Evolutionary conservation across 2,329 filamentous ascomycete species (phyloP).

Genomic region (Sporothrix dimorphospora): DNA sequence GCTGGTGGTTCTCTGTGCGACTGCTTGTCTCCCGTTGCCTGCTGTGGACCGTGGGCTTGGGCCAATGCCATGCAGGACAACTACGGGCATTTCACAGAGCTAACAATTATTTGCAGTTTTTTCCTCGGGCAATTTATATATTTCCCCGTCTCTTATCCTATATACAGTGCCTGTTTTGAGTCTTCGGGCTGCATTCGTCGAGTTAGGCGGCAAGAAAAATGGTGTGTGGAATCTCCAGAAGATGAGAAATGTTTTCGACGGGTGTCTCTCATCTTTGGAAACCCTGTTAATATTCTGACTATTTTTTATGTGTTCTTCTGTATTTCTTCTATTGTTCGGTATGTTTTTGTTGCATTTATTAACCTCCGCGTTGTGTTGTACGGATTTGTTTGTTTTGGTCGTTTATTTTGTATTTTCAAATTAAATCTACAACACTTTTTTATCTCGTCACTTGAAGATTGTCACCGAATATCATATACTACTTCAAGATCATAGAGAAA

Average conservation of each 20-base stretch:
- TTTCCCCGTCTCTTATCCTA: neutral
- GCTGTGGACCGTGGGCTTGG: neutral
- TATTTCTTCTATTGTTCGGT: accelerated
- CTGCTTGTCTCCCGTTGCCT: neutral
- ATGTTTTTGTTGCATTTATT: neutral
- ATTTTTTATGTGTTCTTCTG: neutral
- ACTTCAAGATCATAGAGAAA: neutral
- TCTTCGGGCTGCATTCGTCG: neutral
- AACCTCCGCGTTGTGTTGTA: neutral
- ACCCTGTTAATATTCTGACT: neutral
- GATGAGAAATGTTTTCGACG: neutral
- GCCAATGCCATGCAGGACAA: too few species aligned
- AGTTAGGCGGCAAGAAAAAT: neutral
- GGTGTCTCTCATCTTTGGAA: neutral
- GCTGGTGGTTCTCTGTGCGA: too few species aligned
- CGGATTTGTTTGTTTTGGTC: neutral
- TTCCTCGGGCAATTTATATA: neutral
- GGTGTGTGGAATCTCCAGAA: too few species aligned
- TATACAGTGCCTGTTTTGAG: neutral
- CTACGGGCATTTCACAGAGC: neutral
- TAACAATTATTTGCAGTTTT: neutral
- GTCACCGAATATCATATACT: neutral
- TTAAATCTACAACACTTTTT: neutral
- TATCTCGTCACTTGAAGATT: neutral
- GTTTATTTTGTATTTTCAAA: neutral